Conservation (phyloP, 208 protist genomes). For the Endotrypanum monterogeii region DNA sequence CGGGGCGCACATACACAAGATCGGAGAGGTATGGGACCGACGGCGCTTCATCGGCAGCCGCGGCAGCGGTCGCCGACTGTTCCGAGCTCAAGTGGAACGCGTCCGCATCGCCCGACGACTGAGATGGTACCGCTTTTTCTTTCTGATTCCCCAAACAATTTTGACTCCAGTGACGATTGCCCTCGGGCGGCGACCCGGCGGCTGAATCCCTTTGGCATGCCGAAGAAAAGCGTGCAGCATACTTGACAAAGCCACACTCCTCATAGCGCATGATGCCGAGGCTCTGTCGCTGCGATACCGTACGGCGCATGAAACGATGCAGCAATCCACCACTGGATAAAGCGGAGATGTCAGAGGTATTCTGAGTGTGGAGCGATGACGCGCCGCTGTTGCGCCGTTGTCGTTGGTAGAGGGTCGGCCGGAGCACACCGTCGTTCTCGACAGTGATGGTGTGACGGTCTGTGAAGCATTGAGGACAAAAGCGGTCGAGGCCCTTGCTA, state of each 20-base stretch:
- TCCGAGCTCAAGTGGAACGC: not conserved
- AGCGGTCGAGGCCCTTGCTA: not conserved
- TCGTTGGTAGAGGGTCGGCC: not conserved
- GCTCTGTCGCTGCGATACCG: conserved; percentile 16
- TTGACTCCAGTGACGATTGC: not conserved
- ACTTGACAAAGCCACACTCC: conserved; percentile 37
- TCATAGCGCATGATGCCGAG: conserved; percentile 44
- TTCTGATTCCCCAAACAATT: not conserved
- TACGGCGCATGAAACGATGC: conserved; percentile 26
- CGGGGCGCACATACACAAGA: conserved; percentile 68
- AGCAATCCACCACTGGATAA: conserved; percentile 15
- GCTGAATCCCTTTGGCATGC: not conserved
- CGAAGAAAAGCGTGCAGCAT: conserved; percentile 7
- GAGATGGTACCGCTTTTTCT: not conserved
- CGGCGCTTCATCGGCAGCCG: not conserved
- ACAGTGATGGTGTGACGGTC: not conserved
- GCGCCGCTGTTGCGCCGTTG: not conserved
- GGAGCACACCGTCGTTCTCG: not conserved
- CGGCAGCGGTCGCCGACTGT: not conserved
- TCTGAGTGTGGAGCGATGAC: not conserved
- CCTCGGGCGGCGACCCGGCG: not conserved
- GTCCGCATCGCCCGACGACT: not conserved
- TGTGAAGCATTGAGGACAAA: not conserved
- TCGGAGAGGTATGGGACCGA: conserved; percentile 30
- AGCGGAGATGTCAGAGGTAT: not conserved